Evolutionary conservation across 495 filamentous ascomycete genomes (phyloP).

Genomic region (Daldinia childiae): DNA sequence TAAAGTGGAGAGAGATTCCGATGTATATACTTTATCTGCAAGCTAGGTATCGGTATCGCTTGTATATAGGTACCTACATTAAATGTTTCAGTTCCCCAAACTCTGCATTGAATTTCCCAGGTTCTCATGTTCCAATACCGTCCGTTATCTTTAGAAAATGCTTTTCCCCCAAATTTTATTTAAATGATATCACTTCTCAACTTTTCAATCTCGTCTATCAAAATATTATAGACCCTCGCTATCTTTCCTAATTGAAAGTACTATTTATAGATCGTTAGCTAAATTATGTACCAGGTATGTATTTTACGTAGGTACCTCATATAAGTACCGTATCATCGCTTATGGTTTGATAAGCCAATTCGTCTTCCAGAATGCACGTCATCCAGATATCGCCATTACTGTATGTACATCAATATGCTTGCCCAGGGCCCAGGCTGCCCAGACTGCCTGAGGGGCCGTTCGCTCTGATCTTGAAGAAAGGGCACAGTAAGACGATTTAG

Average conservation of each 20-base stretch:
- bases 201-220: conserved; percentile 32
- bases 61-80: neutral
- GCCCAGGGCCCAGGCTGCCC: neutral
- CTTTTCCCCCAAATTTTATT: conserved; percentile 11
- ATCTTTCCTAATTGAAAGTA: neutral
- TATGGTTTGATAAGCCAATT: conserved; percentile 23
- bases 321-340: neutral
- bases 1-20: neutral
- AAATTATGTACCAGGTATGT: too few species aligned
- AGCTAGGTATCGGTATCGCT: neutral
- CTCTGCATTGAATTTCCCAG: neutral
- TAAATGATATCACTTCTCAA: conserved; percentile 30
- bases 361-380: conserved; percentile 30
- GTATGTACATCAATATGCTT: conserved; percentile 3
- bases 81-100: neutral
- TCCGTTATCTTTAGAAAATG: neutral
- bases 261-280: conserved; percentile 24
- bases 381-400: conserved; percentile 23
- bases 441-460: neutral
- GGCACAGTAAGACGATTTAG: neutral
- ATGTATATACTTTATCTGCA: neutral
- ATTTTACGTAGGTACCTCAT: neutral
- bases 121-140: neutral
- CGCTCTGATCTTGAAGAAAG: neutral
- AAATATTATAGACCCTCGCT: neutral